Conservation (phyloP, 352 stramenopile species). For the Phytophthora boehmeriae region DNA sequence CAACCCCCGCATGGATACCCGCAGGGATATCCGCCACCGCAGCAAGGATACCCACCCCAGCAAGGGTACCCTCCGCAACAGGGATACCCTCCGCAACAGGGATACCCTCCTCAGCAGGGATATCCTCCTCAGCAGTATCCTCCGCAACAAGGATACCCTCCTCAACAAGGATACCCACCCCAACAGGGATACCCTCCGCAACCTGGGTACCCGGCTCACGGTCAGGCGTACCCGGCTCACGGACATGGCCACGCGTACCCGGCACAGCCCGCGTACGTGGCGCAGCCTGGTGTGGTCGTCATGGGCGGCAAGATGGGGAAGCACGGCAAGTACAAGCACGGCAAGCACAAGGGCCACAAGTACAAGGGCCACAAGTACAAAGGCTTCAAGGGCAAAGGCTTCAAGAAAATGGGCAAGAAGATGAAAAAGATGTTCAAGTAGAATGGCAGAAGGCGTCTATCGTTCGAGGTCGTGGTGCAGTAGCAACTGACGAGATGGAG, state of each 20-base stretch:
- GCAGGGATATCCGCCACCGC: conserved; percentile 35
- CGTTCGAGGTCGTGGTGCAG: too few relatives aligned
- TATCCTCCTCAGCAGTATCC: conserved; percentile 4
- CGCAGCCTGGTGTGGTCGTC: conserved; percentile 40
- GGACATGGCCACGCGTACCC: conserved; percentile 30
- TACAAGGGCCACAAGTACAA: conserved; percentile 38
- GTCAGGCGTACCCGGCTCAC: background rate
- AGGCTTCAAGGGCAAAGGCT: conserved; percentile 36
- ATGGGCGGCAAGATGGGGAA: conserved; percentile 38
- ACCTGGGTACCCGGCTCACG: conserved; percentile 38
- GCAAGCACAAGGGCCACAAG: conserved; percentile 45
- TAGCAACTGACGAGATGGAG: background rate
- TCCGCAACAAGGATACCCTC: conserved; percentile 22
- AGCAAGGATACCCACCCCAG: conserved; percentile 43
- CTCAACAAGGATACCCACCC: conserved; percentile 13
- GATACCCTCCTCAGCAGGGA: conserved; percentile 14
- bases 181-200: conserved; percentile 41
- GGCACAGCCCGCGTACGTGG: conserved; percentile 39
- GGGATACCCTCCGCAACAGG: conserved; percentile 22
- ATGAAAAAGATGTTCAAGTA: conserved; percentile 62
- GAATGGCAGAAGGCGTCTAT: background rate
- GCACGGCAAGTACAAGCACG: conserved; percentile 43
- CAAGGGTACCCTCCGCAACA: conserved; percentile 7
- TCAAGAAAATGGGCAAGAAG: conserved; percentile 50
- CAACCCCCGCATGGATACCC: conserved; percentile 34